Conservation (phyloP, 225 moss, liverwort and hornwort genomes). For the Pseudoscleropodium purum region DNA sequence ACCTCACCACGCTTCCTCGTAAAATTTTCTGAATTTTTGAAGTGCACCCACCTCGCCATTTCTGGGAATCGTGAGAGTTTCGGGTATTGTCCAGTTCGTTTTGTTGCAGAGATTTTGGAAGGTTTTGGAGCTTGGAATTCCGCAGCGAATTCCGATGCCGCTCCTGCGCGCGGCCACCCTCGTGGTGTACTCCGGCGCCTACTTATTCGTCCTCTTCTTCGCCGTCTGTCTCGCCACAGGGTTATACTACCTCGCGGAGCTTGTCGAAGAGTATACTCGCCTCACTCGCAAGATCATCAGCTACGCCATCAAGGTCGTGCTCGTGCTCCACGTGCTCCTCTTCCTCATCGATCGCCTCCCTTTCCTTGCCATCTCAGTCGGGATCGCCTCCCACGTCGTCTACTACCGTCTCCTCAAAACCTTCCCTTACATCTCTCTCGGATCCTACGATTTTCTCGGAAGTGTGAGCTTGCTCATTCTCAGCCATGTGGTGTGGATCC, state of each 20-base stretch:
- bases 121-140: background rate
- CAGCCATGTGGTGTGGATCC: slow-evolving; percentile 77
- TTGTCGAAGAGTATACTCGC: slow-evolving; percentile 93
- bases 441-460: slow-evolving; percentile 68
- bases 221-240: slow-evolving; percentile 89
- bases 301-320: slow-evolving; percentile 66
- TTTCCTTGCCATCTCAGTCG: slow-evolving; percentile 48
- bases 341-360: slow-evolving; percentile 72
- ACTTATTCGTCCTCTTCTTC: slow-evolving; percentile 86
- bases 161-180: slow-evolving; percentile 78
- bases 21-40: background rate
- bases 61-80: background rate
- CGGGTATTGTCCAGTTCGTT: background rate
- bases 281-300: slow-evolving; percentile 68
- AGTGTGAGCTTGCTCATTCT: slow-evolving; percentile 50
- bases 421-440: slow-evolving; percentile 77
- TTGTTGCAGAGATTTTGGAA: background rate
- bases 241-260: slow-evolving; percentile 82
- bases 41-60: background rate
- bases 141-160: slow-evolving; percentile 16
- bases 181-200: slow-evolving; percentile 83
- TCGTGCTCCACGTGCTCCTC: slow-evolving; percentile 61
- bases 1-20: background rate
- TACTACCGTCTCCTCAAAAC: slow-evolving; percentile 81
- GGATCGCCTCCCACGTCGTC: slow-evolving; percentile 60